These are phyloP conservation scores for Thermochaetoides thermophila DNA, from an alignment of 495 filamentous ascomycete species.

Conservation along the genomic window DNA sequence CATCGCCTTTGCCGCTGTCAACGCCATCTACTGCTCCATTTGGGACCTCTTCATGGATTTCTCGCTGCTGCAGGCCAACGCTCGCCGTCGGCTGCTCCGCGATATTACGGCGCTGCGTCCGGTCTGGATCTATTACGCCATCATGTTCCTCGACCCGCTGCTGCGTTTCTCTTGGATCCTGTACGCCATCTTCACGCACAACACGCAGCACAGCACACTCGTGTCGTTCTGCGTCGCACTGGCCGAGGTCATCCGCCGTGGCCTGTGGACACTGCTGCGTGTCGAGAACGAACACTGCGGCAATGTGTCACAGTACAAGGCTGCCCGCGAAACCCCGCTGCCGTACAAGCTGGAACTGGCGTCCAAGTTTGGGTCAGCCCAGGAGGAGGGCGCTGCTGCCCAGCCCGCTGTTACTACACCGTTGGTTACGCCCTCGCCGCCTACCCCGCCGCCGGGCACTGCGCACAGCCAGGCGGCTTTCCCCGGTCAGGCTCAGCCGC, in stretches of 20 bases:
- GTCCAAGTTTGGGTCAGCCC: conserved; percentile 15
- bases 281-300: conserved; percentile 95
- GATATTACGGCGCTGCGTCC: conserved; percentile 63
- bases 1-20: conserved; percentile 63
- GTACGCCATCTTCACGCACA: conserved; percentile 66
- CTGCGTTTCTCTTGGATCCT: conserved; percentile 92
- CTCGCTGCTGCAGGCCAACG: conserved; percentile 63
- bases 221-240: conserved; percentile 62
- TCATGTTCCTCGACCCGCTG: conserved; percentile 76
- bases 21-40: conserved; percentile 69
- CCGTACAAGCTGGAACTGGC: conserved; percentile 50
- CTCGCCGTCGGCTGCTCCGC: conserved; percentile 56
- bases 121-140: conserved; percentile 66
- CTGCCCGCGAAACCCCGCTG: conserved; percentile 63
- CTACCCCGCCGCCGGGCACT: background rate
- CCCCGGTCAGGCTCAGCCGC: background rate
- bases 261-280: conserved; percentile 81
- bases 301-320: conserved; percentile 74
- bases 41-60: conserved; percentile 99
- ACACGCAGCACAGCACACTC: conserved; percentile 66
- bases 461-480: background rate
- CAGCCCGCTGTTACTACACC: background rate
- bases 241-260: conserved; percentile 65
- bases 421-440: background rate
- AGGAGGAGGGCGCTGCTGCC: conserved; percentile 1